These are phyloP conservation scores for Ceratobasidium sp. DNA, from an alignment of 1,284 basidiomycete genomes.

Conservation along the genomic window DNA sequence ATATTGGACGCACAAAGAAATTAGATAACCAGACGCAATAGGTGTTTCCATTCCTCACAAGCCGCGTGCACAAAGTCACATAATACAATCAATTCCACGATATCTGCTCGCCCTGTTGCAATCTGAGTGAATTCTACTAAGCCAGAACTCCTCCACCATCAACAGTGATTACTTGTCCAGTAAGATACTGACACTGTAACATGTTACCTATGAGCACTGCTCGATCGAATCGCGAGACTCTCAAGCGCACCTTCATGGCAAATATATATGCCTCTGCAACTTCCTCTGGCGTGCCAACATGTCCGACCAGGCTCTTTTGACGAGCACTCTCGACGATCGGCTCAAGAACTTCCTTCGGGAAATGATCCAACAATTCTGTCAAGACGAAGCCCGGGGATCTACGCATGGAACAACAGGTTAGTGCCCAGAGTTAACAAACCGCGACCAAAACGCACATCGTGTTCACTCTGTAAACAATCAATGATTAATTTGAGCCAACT, in stretches of 20 bases:
- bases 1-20: too few species aligned
- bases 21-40: too few species aligned
- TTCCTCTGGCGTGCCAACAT: constrained; percentile 14
- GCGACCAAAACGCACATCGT: background rate
- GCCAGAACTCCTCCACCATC: constrained; percentile 2
- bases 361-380: background rate
- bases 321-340: background rate
- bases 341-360: background rate
- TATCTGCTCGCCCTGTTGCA: too few species aligned
- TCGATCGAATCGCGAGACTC: too few species aligned
- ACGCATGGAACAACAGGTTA: too few species aligned
- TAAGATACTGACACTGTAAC: constrained; percentile 4
- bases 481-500: too few species aligned
- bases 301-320: constrained; percentile 9
- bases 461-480: background rate
- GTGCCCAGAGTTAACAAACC: background rate
- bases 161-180: constrained; percentile 6
- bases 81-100: too few species aligned
- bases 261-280: constrained; percentile 28
- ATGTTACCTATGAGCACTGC: background rate
- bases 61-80: too few species aligned
- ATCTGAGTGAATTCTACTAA: too few species aligned
- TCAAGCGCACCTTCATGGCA: constrained; percentile 10
- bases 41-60: too few species aligned
- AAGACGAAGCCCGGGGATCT: constrained; percentile 9